Conservation (phyloP, 352 stramenopile species). For the Blastocystis sp. region DNA sequence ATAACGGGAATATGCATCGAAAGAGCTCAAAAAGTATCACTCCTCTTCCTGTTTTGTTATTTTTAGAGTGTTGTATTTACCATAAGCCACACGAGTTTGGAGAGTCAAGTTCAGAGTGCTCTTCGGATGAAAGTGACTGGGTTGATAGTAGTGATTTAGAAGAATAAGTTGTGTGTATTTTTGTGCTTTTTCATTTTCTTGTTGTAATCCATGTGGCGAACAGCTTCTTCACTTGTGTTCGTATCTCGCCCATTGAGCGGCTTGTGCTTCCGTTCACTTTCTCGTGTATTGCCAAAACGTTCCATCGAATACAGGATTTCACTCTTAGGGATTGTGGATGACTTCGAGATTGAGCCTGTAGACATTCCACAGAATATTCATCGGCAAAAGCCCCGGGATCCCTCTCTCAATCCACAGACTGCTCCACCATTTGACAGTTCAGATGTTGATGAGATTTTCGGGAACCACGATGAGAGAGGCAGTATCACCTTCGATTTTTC, state of each 20-base stretch:
- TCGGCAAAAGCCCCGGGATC: background rate
- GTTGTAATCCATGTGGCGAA: background rate
- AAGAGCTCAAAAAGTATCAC: constrained; percentile 77
- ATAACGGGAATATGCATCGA: constrained; percentile 83
- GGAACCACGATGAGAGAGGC: background rate
- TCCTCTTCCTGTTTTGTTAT: background rate
- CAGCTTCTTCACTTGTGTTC: background rate
- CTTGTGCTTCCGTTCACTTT: background rate
- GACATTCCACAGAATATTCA: background rate
- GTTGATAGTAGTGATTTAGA: constrained; percentile 27
- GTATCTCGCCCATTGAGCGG: background rate
- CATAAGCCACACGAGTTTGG: constrained; percentile 83
- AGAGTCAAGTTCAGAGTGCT: constrained; percentile 65
- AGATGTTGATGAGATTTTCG: background rate
- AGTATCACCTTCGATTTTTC: background rate
- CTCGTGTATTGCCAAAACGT: background rate
- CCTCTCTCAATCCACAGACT: background rate
- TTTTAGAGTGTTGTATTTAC: constrained; percentile 77
- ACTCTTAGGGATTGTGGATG: background rate
- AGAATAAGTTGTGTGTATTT: background rate
- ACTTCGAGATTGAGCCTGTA: background rate
- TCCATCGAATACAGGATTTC: background rate
- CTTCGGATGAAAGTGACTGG: constrained; percentile 46
- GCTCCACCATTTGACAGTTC: background rate
- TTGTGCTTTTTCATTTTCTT: background rate